Evolutionary conservation across 1,284 basidiomycete genomes (phyloP), one percentile per base, ranked within the genome.

Genomic region (Ganoderma boninense): DNA sequence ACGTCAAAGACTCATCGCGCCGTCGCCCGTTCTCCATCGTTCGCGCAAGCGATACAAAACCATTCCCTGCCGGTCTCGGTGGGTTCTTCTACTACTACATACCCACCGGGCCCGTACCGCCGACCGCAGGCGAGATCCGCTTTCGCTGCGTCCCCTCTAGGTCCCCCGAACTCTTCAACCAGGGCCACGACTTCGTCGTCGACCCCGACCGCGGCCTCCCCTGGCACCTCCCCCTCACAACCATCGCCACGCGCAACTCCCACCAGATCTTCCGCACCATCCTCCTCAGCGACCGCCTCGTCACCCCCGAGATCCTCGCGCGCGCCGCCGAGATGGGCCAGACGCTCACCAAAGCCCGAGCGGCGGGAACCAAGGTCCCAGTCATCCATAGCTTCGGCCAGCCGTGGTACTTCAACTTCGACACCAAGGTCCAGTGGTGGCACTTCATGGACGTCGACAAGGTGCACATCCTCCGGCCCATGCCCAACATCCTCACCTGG

Each of bases 41-140:
- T 42, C 65, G 69, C 26, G 62, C 56, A 11, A 62, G 65, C 16
- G 35, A 57, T 5, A 40, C 44, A 10, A 38, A 26, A 4, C 13
- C 29, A 5, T 64, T 70, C 35, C 65, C 69, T 26, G 62, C 56
- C 4, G 69, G 65, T 26, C 43, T 65, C 4, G 44, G 60, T n/a
- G 69, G 69, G 18, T 70, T 54, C 62, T 66, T 70, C 38, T 70
- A 70, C 57, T 70, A 70, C 66, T 67, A 67, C 49, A 8, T 29
- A n/a, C 62, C 29, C 11, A 1, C 4, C 1, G 46, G 44, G 3
- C 62, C 65, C 4, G 69, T 59, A 0, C 69, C 69, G 2, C 46
- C 46, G 4, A 64, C 62, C 7, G 62, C 69, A 16, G 69, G 69
- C n/a, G 69, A 70, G 57, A 52, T 70, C 56, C 69, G 69, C 43